Evolutionary conservation across 768 basidiomycete genomes (phyloP).

Genomic region (Mycena sanguinolenta): DNA sequence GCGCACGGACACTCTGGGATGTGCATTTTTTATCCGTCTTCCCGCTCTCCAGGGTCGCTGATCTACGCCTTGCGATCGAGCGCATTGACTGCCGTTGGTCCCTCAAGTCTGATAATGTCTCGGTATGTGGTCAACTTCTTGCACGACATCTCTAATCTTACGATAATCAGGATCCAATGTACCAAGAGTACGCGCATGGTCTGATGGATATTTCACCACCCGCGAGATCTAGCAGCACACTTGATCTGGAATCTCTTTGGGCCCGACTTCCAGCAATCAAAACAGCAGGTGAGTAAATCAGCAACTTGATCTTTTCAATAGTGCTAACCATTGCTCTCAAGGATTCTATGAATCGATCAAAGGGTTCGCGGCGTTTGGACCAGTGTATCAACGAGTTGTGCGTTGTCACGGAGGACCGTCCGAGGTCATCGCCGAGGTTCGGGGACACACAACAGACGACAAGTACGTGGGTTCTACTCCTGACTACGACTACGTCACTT

Average conservation of each 20-base stretch:
- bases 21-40: too few relatives aligned
- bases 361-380: not conserved
- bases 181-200: constrained; percentile 11
- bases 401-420: constrained; percentile 19
- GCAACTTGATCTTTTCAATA: not conserved
- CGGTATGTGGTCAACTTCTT: too few relatives aligned
- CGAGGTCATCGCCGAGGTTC: constrained; percentile 20
- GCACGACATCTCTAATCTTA: not conserved
- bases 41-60: too few relatives aligned
- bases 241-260: too few relatives aligned
- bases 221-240: too few relatives aligned
- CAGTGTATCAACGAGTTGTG: constrained; percentile 16
- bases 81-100: too few relatives aligned
- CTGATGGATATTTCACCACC: constrained; percentile 25
- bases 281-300: too few relatives aligned
- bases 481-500: not conserved
- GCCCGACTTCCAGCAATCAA: too few relatives aligned
- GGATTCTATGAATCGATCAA: too few relatives aligned
- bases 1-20: not conserved
- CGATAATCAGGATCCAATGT: not conserved
- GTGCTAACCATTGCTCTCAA: constrained; percentile 7
- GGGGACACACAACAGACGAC: constrained; percentile 7
- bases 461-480: not conserved
- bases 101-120: too few relatives aligned
- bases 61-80: too few relatives aligned